Percentiles rank a stretch among this genome's conserved stretches.
phyloP scores from a whole-genome alignment of 164 flowering plant species.

The Litsea cubeba region DNA sequence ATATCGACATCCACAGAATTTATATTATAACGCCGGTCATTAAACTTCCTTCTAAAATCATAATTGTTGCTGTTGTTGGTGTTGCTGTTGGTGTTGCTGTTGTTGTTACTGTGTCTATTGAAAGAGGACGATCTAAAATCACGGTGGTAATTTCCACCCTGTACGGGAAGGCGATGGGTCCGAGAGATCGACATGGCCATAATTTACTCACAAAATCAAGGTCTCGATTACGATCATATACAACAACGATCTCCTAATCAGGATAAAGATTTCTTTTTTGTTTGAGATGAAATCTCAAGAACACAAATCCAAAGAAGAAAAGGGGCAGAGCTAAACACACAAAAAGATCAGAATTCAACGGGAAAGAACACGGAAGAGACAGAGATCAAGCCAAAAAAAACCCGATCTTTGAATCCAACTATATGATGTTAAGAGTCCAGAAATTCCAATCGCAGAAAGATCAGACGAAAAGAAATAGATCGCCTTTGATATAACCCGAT shows the following conservation, averaged over 20 bases:
- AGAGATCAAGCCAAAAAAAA: background rate
- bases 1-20: slow-evolving; percentile 19
- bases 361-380: background rate
- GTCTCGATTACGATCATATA: too few relatives aligned
- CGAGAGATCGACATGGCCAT: slow-evolving; percentile 37
- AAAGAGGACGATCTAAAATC: slow-evolving; percentile 13
- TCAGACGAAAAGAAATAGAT: background rate
- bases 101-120: slow-evolving; percentile 12
- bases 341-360: background rate
- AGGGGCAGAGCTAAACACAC: background rate
- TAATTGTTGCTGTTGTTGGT: slow-evolving; percentile 9
- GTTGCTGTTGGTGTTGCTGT: slow-evolving; percentile 2
- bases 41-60: slow-evolving; percentile 18
- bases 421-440: background rate
- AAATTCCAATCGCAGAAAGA: background rate
- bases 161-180: slow-evolving; percentile 16
- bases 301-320: background rate
- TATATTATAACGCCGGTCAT: slow-evolving; percentile 21
- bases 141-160: background rate
- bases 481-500: too few relatives aligned
- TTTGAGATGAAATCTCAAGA: background rate
- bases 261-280: background rate
- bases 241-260: background rate
- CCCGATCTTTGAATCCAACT: background rate
- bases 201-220: background rate